Conservation (phyloP, 2,329 filamentous ascomycete genomes). For the Colletotrichum gigasporum region DNA sequence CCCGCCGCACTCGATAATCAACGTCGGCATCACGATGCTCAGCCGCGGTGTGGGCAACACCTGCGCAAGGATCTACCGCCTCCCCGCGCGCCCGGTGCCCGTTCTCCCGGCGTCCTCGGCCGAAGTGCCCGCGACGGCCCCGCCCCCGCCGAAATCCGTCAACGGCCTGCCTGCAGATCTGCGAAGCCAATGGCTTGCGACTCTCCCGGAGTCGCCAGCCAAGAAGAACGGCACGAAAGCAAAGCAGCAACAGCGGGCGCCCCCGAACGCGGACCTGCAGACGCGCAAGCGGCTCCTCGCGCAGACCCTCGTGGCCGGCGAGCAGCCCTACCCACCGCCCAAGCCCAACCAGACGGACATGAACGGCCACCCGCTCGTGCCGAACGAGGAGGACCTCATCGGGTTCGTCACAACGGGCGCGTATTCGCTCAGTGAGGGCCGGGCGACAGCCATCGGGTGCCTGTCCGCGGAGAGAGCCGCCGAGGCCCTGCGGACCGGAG, state of each 20-base stretch:
- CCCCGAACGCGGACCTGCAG: slow-evolving; percentile 41
- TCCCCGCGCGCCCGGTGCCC: slow-evolving; percentile 61
- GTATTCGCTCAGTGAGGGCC: slow-evolving; percentile 81
- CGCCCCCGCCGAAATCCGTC: slow-evolving; percentile 34
- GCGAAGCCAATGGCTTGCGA: slow-evolving; percentile 76
- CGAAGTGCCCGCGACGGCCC: slow-evolving; percentile 58
- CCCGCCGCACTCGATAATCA: slow-evolving; percentile 57
- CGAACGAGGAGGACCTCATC: slow-evolving; percentile 78
- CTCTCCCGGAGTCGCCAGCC: slow-evolving; percentile 45
- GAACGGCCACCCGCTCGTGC: slow-evolving; percentile 72
- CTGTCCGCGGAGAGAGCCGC: slow-evolving; percentile 69
- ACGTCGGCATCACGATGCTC: slow-evolving; percentile 73
- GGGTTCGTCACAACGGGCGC: slow-evolving; percentile 92
- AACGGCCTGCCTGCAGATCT: slow-evolving; percentile 57
- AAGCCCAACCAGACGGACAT: slow-evolving; percentile 48
- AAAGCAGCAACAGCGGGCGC: slow-evolving; percentile 37
- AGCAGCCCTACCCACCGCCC: slow-evolving; percentile 46
- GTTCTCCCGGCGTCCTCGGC: slow-evolving; percentile 43
- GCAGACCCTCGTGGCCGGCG: slow-evolving; percentile 54
- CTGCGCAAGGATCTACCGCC: slow-evolving; percentile 86
- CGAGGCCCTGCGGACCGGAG: slow-evolving; percentile 42
- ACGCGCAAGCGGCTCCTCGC: slow-evolving; percentile 55
- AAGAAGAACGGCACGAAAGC: slow-evolving; percentile 30
- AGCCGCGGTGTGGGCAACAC: slow-evolving; percentile 75
- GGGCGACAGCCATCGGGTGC: slow-evolving; percentile 78